Evolutionary conservation across 495 filamentous ascomycete genomes (phyloP).

Genomic region (Bryoglossum gracile): DNA sequence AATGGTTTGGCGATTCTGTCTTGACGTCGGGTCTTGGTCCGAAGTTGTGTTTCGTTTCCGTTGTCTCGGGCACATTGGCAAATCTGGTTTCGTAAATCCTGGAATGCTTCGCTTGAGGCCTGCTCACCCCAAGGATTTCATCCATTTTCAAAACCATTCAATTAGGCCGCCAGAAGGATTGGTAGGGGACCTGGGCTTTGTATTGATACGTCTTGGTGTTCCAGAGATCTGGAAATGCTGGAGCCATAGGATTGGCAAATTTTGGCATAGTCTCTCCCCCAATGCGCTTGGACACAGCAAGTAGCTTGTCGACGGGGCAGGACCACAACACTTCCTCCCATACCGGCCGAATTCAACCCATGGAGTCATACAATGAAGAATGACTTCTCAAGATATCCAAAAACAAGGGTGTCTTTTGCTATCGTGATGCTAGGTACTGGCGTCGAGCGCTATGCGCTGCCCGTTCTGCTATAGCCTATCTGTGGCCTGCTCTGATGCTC

Average conservation of each 20-base stretch:
- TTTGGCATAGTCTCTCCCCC: neutral
- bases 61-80: neutral
- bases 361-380: conserved; percentile 29
- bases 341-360: conserved; percentile 11
- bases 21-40: too few species aligned
- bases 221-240: too few species aligned
- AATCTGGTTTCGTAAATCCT: neutral
- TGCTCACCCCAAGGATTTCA: neutral
- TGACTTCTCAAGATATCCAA: conserved; percentile 24
- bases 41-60: too few species aligned
- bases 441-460: conserved; percentile 24
- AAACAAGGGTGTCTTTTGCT: conserved; percentile 47
- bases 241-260: neutral
- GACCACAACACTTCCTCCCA: conserved; percentile 5
- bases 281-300: too few species aligned
- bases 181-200: too few species aligned
- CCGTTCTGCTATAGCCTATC: conserved; percentile 24
- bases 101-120: neutral
- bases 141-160: too few species aligned
- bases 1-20: too few species aligned
- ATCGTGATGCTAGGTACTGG: conserved; percentile 49
- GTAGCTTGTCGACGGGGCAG: too few species aligned
- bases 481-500: conserved; percentile 23
- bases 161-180: too few species aligned
- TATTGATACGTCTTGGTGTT: too few species aligned